Evolutionary conservation across 2,329 filamentous ascomycete species (phyloP).

Genomic region (Colletotrichum plurivorum): DNA sequence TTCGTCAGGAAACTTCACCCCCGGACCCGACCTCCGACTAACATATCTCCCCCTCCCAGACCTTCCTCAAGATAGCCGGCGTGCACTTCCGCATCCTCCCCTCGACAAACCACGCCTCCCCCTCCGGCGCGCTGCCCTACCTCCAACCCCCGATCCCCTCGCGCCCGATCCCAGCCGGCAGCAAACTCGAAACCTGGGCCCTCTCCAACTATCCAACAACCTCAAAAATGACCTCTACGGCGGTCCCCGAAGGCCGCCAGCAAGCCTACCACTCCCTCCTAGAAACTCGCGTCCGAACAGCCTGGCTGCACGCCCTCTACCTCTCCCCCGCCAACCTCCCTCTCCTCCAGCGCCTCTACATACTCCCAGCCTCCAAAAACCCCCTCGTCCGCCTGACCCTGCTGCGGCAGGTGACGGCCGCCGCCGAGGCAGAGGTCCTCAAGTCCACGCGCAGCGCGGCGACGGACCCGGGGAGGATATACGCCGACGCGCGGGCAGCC

Average conservation of each 20-base stretch:
- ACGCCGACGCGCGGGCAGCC: constrained; percentile 60
- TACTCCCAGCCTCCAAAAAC: constrained; percentile 73
- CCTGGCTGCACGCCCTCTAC: constrained; percentile 92
- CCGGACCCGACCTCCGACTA: no score
- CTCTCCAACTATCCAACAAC: constrained; percentile 60
- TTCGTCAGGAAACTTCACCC: no score
- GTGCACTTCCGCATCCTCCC: constrained; percentile 76
- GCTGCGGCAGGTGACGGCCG: constrained; percentile 76
- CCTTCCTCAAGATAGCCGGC: constrained; percentile 83
- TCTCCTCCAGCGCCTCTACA: constrained; percentile 81
- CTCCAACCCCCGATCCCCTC: constrained; percentile 71
- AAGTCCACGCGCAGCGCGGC: constrained; percentile 65
- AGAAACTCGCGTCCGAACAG: constrained; percentile 83
- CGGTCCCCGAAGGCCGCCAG: constrained; percentile 61
- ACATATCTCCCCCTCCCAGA: constrained; percentile 61
- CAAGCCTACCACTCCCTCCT: constrained; percentile 86
- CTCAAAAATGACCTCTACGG: constrained; percentile 18
- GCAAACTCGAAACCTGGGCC: constrained; percentile 78
- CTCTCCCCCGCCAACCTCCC: constrained; percentile 75
- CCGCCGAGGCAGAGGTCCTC: constrained; percentile 81
- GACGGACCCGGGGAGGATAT: constrained; percentile 54
- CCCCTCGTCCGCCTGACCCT: constrained; percentile 74
- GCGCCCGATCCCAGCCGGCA: constrained; percentile 68
- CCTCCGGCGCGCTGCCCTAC: constrained; percentile 89
- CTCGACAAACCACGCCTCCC: constrained; percentile 94